These are phyloP conservation scores for Candida nitratophila DNA, from an alignment of 805 yeast species.

Conservation along the genomic window DNA sequence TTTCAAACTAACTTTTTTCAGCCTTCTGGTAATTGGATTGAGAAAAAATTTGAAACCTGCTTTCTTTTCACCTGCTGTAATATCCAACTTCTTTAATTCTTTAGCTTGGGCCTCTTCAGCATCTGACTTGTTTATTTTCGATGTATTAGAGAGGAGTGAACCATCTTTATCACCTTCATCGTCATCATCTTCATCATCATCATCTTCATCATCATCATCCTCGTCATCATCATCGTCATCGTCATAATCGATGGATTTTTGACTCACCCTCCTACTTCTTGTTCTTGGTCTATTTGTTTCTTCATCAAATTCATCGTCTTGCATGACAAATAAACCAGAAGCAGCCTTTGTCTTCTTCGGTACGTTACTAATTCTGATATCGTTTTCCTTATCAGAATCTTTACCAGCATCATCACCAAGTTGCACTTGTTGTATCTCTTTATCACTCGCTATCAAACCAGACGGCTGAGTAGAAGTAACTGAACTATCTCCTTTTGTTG, in stretches of 20 bases:
- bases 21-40: conserved; percentile 9
- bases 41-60: conserved; percentile 9
- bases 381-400: not conserved
- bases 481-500: not conserved
- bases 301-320: conserved; percentile 1
- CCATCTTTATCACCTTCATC: no score
- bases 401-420: not conserved
- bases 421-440: not conserved
- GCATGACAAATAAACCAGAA: no score
- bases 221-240: not conserved
- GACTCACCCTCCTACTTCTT: not conserved
- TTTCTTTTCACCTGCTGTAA: conserved; percentile 2
- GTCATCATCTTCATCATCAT: no score
- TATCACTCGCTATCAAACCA: no score
- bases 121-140: no score
- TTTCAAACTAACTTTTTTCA: conserved; percentile 15
- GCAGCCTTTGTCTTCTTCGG: no score
- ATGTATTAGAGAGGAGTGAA: no score
- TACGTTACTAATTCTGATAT: no score
- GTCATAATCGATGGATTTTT: not conserved
- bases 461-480: no score
- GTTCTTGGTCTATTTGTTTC: not conserved
- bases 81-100: conserved; percentile 1
- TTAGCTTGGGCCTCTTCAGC: conserved; percentile 1
- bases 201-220: no score